Evolutionary conservation across 306 rosid genomes (phyloP).

Genomic region (Fragaria vesca): DNA sequence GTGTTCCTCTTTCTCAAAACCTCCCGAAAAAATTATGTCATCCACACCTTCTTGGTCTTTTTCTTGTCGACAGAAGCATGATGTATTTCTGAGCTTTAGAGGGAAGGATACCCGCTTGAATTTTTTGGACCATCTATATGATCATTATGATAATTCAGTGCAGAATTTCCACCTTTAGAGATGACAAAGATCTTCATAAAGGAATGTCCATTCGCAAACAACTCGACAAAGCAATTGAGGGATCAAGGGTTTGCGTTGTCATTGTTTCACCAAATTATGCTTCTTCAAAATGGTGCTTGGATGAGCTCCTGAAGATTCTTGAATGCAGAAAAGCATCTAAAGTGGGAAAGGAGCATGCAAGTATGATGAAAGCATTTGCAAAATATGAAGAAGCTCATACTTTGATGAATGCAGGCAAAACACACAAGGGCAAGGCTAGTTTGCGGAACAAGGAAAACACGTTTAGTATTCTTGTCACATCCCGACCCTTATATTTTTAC

Average conservation of each 20-base stretch:
- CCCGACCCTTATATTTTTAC: no score
- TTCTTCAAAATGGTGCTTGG: neutral
- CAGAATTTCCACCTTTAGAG: neutral
- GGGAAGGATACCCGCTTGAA: neutral
- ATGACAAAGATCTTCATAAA: neutral
- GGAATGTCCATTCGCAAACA: neutral
- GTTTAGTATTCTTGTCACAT: no score
- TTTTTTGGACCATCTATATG: neutral
- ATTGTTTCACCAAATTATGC: neutral
- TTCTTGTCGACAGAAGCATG: neutral
- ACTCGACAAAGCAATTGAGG: neutral
- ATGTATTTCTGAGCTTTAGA: neutral
- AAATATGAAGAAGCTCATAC: neutral
- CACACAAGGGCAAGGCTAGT: no score
- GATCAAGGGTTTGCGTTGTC: neutral
- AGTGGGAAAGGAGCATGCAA: neutral
- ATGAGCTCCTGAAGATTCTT: neutral
- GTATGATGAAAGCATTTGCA: neutral
- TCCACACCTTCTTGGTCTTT: neutral
- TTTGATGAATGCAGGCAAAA: no score
- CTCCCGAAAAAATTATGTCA: neutral
- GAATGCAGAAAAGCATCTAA: neutral
- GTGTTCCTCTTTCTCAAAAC: neutral
- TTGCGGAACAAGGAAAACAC: no score
- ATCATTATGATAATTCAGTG: neutral